phyloP scores from a whole-genome alignment of 805 yeast species.

The Ogataea populi-albae region DNA sequence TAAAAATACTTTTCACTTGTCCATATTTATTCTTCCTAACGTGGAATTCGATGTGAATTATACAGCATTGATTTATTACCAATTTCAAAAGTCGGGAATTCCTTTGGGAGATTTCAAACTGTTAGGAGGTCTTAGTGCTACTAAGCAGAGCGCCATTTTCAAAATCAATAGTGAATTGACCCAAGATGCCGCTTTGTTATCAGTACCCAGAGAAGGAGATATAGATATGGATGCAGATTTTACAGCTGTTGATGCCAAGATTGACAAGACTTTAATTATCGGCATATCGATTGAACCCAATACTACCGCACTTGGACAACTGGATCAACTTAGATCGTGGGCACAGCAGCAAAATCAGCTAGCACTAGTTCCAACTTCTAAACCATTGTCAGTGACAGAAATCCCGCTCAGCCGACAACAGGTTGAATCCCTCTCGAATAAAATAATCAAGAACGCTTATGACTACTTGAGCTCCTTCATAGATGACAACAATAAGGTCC shows the following conservation, averaged over 20 bases:
- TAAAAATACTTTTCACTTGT: conserved; percentile 63
- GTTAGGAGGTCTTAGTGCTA: conserved; percentile 57
- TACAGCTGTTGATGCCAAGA: conserved; percentile 20
- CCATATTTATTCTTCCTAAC: conserved; percentile 83
- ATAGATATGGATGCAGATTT: conserved; percentile 52
- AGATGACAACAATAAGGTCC: conserved; percentile 75
- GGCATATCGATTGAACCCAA: conserved; percentile 92
- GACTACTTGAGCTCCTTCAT: conserved; percentile 87
- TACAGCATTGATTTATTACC: conserved; percentile 87
- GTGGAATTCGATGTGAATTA: conserved; percentile 64
- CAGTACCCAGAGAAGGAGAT: conserved; percentile 34
- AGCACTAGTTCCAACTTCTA: conserved; percentile 39
- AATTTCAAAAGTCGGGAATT: conserved; percentile 56
- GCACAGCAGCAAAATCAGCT: conserved; percentile 24
- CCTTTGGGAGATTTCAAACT: conserved; percentile 51
- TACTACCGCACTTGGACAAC: conserved; percentile 56
- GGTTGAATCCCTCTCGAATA: conserved; percentile 67
- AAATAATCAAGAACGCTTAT: conserved; percentile 89
- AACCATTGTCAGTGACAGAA: conserved; percentile 21
- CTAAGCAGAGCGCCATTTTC: conserved; percentile 90
- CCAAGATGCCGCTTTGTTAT: conserved; percentile 27
- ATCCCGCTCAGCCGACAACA: conserved; percentile 24
- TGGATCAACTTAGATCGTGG: conserved; percentile 33
- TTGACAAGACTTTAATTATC: conserved; percentile 36
- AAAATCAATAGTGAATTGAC: conserved; percentile 50